A percentile compares a stretch with the other conserved stretches of the same genome.
These are phyloP conservation scores for Euphrasia confusa DNA, from an alignment of 257 asterid genomes.

Conservation along the genomic window DNA sequence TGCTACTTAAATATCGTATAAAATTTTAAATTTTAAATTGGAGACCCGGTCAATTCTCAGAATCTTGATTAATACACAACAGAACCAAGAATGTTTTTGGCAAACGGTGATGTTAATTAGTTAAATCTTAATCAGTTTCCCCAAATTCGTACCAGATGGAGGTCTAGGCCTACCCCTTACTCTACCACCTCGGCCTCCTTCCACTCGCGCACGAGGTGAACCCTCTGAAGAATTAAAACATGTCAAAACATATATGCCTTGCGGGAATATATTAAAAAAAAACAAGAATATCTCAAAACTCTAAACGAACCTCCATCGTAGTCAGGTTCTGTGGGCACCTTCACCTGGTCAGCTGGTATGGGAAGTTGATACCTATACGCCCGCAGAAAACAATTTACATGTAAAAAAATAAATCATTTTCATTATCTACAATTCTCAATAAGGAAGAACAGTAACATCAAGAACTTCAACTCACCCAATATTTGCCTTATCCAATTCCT, in stretches of 20 bases:
- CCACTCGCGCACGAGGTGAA: slow-evolving; percentile 68
- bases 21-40: too few relatives aligned
- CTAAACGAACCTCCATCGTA: slow-evolving; percentile 67
- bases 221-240: slow-evolving; percentile 45
- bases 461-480: slow-evolving; percentile 57
- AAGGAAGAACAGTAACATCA: background rate
- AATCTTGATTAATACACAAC: background rate
- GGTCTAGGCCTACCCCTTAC: slow-evolving; percentile 86
- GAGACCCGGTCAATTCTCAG: background rate
- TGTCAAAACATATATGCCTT: slow-evolving; percentile 20
- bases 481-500: slow-evolving; percentile 56
- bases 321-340: slow-evolving; percentile 57
- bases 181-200: slow-evolving; percentile 88
- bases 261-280: background rate
- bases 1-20: too few relatives aligned
- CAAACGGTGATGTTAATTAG: background rate
- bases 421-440: background rate
- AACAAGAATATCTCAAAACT: slow-evolving; percentile 8
- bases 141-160: slow-evolving; percentile 36
- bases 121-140: background rate
- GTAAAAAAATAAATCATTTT: too few relatives aligned
- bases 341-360: slow-evolving; percentile 89
- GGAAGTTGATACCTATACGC: slow-evolving; percentile 80
- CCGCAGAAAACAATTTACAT: background rate
- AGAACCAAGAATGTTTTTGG: background rate